Evolutionary conservation across 768 basidiomycete genomes (phyloP), one percentile per base, ranked within the genome.

Genomic region (Hericium erinaceus): DNA sequence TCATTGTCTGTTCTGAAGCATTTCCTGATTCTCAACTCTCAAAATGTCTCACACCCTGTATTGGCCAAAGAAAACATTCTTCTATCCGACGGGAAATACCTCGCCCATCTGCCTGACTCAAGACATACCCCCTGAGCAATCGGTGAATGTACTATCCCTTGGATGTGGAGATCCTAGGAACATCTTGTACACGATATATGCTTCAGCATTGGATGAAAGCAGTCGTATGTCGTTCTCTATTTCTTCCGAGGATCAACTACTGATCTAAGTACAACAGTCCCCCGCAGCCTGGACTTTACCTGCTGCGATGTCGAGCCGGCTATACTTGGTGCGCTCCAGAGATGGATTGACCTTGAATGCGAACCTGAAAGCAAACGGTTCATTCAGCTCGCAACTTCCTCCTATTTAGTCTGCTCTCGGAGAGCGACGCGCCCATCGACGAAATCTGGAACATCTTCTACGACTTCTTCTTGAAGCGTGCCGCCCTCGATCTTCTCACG

Each of bases 61-160:
- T n/a, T 78, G 74, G 73, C 76, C 73, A 2, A 72, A 68, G 11
- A 74, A 72, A 60, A 66, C 66, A 2, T 79, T 74, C 58, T 84
- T 82, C 69, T 84, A 83, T 65, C 77, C 82, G 2, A 69, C 82
- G 13, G 83, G 84, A 38, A 83, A 83, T 63, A 83, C 83, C 0
- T 72, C 80, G 4, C 76, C 84, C 4, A 68, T 78, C 4, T 77
- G 70, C 48, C 68, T 84, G 13, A 77, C 78, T 3, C 69, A 77
- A 55, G 71, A 75, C 41, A 64, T 84, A 5, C 66, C 78, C 57
- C 75, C 76, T 0, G 80, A 80, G 59, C 65, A 74, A 54, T 54
- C 67, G n/a, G 80, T 78, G 6, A 66, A 74, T n/a, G 64, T 82
- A 24, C 70, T 85, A 3, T 73, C 82, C 16, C 69, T 83, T 28